Percentiles rank a stretch among this genome's conserved stretches.
These are phyloP conservation scores for Angomonas ambiguus DNA, from an alignment of 208 protist genomes.

Conservation along the genomic window DNA sequence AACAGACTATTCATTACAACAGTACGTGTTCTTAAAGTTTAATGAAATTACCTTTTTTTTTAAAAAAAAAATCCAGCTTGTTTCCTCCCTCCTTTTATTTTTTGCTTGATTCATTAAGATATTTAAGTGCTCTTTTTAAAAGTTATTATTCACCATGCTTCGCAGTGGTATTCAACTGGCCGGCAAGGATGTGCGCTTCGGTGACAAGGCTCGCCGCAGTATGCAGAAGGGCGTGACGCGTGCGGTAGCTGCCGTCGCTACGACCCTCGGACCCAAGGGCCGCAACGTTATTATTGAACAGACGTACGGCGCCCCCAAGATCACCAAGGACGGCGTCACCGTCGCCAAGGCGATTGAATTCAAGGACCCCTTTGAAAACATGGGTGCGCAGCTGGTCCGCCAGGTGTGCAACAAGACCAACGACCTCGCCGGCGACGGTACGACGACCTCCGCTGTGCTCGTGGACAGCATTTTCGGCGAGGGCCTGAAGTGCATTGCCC, in stretches of 20 bases:
- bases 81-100: background rate
- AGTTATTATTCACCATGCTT: background rate
- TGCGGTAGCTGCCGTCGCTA: slow-evolving; percentile 94
- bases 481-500: slow-evolving; percentile 95
- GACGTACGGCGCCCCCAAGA: slow-evolving; percentile 96
- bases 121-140: slow-evolving; percentile 8
- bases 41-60: background rate
- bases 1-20: background rate
- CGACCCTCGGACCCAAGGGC: slow-evolving; percentile 98
- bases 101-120: background rate
- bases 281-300: slow-evolving; percentile 99
- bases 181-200: slow-evolving; percentile 96
- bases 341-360: slow-evolving; percentile 99
- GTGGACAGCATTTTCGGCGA: slow-evolving; percentile 97
- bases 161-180: slow-evolving; percentile 1
- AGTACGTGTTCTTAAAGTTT: background rate
- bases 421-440: slow-evolving; percentile 98
- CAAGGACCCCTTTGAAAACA: slow-evolving; percentile 96
- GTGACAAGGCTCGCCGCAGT: slow-evolving; percentile 81
- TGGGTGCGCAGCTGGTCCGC: slow-evolving; percentile 97
- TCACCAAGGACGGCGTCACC: slow-evolving; percentile 99
- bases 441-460: slow-evolving; percentile 99
- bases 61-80: background rate
- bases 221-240: slow-evolving; percentile 96
- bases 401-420: slow-evolving; percentile 98